Conservation (phyloP, 1,284 basidiomycete genomes). For the Cryptococcus sp. region DNA sequence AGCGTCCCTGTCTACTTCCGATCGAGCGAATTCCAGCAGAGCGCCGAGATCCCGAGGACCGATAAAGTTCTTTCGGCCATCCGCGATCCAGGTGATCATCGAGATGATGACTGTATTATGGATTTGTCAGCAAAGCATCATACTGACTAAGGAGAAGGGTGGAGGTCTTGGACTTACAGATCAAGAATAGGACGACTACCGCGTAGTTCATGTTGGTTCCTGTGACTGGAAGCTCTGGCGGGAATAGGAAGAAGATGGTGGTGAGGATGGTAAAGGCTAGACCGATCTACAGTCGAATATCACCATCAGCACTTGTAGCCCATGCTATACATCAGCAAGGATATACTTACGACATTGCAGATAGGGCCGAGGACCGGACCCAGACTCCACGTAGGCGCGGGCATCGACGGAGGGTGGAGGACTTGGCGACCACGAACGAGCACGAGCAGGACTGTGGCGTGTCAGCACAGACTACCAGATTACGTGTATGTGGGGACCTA, state of each 20-base stretch:
- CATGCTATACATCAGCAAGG: no score
- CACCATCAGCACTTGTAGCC: background rate
- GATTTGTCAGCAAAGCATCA: background rate
- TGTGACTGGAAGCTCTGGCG: conserved; percentile 52
- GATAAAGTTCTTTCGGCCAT: conserved; percentile 49
- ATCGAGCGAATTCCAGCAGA: conserved; percentile 34
- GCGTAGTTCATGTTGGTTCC: conserved; percentile 55
- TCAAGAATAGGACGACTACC: conserved; percentile 45
- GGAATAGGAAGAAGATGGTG: conserved; percentile 58
- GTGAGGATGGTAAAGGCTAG: conserved; percentile 54
- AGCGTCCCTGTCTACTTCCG: conserved; percentile 19
- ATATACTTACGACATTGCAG: conserved; percentile 46
- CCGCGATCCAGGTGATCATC: conserved; percentile 45
- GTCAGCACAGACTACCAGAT: background rate
- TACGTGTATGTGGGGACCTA: conserved; percentile 10
- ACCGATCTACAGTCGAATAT: conserved; percentile 35
- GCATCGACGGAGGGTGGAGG: conserved; percentile 43
- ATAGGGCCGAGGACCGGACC: conserved; percentile 43
- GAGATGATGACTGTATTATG: conserved; percentile 35
- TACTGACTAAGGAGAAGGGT: background rate
- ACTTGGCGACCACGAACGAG: conserved; percentile 52
- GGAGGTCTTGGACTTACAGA: conserved; percentile 25
- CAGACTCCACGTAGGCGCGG: conserved; percentile 39
- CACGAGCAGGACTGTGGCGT: conserved; percentile 43
- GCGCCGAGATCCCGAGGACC: conserved; percentile 52